Conservation (phyloP, 192 early-diverging fungal genomes). For the Umbelopsis sp. region DNA sequence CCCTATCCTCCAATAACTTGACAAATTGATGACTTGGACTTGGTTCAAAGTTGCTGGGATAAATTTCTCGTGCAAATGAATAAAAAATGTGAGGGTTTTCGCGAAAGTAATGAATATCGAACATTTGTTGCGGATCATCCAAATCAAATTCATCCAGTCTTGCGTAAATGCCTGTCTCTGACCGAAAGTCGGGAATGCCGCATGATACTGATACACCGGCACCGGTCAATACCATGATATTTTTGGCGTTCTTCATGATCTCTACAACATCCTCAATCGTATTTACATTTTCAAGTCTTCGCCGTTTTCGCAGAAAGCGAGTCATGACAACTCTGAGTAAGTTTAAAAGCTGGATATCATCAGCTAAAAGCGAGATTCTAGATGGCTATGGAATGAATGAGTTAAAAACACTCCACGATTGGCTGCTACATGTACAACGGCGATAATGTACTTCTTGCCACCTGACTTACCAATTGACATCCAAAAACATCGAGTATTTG, state of each 20-base stretch:
- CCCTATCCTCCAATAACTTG: conserved; percentile 83
- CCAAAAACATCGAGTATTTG: conserved; percentile 69
- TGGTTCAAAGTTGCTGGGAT: conserved; percentile 86
- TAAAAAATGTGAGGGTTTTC: conserved; percentile 91
- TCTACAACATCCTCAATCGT: conserved; percentile 66
- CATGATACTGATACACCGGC: conserved; percentile 92
- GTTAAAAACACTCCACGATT: neutral
- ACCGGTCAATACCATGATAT: conserved; percentile 91
- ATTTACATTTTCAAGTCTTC: conserved; percentile 53
- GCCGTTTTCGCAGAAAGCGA: conserved; percentile 57
- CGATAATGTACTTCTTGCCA: no score
- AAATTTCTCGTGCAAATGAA: conserved; percentile 92
- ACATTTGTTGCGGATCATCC: conserved; percentile 94
- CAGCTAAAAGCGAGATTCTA: conserved; percentile 43
- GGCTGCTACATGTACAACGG: no score
- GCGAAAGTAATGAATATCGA: conserved; percentile 92
- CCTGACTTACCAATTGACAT: conserved; percentile 34
- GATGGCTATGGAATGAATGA: conserved; percentile 23
- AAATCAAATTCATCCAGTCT: conserved; percentile 87
- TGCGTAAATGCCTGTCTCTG: conserved; percentile 89
- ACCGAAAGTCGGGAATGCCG: conserved; percentile 97
- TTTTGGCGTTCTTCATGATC: conserved; percentile 56
- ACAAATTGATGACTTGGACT: conserved; percentile 88
- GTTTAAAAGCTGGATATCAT: conserved; percentile 62
- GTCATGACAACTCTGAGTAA: conserved; percentile 57